Evolutionary conservation across 306 rosid species (phyloP).

Genomic region (Luffa acutangula): DNA sequence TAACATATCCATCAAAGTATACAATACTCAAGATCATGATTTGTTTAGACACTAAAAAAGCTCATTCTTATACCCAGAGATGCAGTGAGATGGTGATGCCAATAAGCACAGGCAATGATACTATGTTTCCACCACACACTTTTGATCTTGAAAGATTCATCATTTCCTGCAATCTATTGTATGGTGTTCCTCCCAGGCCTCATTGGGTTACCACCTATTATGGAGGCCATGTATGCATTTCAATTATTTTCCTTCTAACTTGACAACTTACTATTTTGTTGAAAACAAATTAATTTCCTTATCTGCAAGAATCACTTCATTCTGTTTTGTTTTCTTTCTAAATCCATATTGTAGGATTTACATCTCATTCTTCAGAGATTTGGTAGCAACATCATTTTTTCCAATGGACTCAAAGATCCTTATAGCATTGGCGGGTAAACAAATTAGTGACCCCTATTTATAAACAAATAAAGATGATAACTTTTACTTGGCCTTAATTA

Average conservation of each 20-base stretch:
- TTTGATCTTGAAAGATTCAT: slow-evolving; percentile 9
- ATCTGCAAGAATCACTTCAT: background rate
- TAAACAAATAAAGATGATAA: background rate
- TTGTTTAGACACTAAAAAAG: background rate
- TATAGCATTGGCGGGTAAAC: slow-evolving; percentile 50
- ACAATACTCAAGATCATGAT: background rate
- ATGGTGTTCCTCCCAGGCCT: slow-evolving; percentile 48
- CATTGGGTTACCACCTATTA: slow-evolving; percentile 52
- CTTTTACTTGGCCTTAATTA: background rate
- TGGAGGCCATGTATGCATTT: slow-evolving; percentile 55
- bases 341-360: slow-evolving; percentile 29
- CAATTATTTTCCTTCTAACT: background rate
- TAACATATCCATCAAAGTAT: background rate
- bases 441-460: background rate
- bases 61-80: slow-evolving; percentile 9
- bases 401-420: slow-evolving; percentile 63
- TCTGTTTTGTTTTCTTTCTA: background rate
- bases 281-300: background rate
- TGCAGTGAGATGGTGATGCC: slow-evolving; percentile 44
- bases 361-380: slow-evolving; percentile 35
- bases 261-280: background rate
- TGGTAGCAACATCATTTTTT: slow-evolving; percentile 61
- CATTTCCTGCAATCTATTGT: slow-evolving; percentile 14
- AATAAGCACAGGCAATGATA: background rate
- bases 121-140: slow-evolving; percentile 32